These are phyloP conservation scores for Hypoxylon sp. DNA, from an alignment of 2,329 filamentous ascomycete species.

Conservation along the genomic window DNA sequence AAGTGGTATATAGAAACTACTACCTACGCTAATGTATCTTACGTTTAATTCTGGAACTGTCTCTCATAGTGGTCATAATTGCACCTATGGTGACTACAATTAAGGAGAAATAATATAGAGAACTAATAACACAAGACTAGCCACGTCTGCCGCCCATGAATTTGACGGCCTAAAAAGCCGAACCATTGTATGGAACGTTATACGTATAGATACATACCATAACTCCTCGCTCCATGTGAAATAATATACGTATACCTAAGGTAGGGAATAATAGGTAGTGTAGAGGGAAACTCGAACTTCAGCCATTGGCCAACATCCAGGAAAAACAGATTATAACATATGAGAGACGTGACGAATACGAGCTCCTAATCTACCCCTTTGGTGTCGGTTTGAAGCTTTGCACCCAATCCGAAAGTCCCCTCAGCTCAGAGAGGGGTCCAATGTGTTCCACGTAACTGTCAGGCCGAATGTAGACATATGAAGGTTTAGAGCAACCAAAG, in stretches of 20 bases:
- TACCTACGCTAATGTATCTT: too few species aligned
- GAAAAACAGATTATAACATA: neutral
- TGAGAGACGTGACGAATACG: neutral
- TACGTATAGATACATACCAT: neutral
- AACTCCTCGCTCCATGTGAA: slow-evolving; percentile 13
- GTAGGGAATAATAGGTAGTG: too few species aligned
- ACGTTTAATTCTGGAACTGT: too few species aligned
- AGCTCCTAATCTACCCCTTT: neutral
- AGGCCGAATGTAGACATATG: slow-evolving; percentile 51
- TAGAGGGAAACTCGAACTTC: neutral
- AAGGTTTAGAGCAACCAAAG: slow-evolving; percentile 45
- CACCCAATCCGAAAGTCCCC: slow-evolving; percentile 26
- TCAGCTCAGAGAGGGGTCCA: slow-evolving; percentile 43
- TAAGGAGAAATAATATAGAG: neutral
- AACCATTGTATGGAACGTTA: neutral
- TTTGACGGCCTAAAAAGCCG: neutral
- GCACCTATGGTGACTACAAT: neutral
- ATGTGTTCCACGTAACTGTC: slow-evolving; percentile 53
- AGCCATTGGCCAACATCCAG: neutral
- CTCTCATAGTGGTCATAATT: neutral
- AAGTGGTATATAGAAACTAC: too few species aligned
- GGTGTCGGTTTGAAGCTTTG: neutral
- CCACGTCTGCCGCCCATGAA: neutral
- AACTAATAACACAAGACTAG: neutral
- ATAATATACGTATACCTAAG: neutral